These are phyloP conservation scores for Nemania serpens DNA, from an alignment of 2,329 filamentous ascomycete genomes.

Conservation along the genomic window DNA sequence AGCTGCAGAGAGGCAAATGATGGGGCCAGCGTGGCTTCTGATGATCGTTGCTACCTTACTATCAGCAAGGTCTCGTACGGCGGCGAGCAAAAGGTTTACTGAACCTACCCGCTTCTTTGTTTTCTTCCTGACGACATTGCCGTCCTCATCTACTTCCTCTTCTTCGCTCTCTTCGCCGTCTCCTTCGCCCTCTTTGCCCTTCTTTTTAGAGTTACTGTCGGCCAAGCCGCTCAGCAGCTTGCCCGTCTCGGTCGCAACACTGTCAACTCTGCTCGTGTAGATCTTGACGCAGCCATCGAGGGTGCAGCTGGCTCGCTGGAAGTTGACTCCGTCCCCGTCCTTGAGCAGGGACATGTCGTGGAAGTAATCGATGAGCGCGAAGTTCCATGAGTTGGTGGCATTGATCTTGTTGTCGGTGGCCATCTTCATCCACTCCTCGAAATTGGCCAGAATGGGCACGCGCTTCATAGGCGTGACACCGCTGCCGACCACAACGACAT, in stretches of 20 bases:
- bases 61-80: conserved; percentile 27
- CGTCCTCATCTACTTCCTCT: conserved; percentile 67
- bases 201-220: conserved; percentile 80
- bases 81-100: not conserved
- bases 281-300: conserved; percentile 99
- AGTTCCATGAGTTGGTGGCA: conserved; percentile 97
- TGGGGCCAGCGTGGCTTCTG: conserved; percentile 89
- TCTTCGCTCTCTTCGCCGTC: conserved; percentile 71
- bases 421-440: conserved; percentile 99
- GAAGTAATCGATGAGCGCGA: conserved; percentile 99
- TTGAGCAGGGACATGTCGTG: conserved; percentile 98
- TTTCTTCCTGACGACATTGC: conserved; percentile 63
- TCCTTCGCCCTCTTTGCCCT: conserved; percentile 64
- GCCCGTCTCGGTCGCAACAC: conserved; percentile 95
- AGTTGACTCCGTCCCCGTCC: conserved; percentile 96
- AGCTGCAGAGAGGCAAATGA: conserved; percentile 87
- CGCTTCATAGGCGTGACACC: conserved; percentile 95
- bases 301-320: conserved; percentile 97
- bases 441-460: conserved; percentile 93
- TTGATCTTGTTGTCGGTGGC: conserved; percentile 99
- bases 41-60: conserved; percentile 67
- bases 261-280: conserved; percentile 97
- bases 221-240: conserved; percentile 92
- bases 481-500: conserved; percentile 70
- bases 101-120: conserved; percentile 72